phyloP scores from a whole-genome alignment of 169 alveolate genomes.

The Prorocentrum cordatum region DNA sequence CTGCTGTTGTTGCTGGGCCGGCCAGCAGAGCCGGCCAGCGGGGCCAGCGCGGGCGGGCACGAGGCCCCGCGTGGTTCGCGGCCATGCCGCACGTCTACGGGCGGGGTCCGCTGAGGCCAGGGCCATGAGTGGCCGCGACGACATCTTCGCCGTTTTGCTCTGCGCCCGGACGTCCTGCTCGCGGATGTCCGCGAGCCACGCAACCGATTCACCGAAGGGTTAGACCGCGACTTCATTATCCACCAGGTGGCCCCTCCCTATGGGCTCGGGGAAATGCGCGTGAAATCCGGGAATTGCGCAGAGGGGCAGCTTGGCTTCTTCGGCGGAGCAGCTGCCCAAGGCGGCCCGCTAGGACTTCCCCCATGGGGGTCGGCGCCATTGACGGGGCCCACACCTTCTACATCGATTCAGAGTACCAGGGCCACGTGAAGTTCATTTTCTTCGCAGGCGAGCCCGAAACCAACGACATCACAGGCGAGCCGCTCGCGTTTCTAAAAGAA shows the following conservation, averaged over 20 bases:
- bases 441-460: too few relatives aligned
- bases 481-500: background rate
- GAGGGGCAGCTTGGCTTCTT: background rate
- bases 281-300: background rate
- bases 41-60: too few relatives aligned
- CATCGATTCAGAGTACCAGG: conserved; percentile 8
- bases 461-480: background rate
- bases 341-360: background rate
- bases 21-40: too few relatives aligned
- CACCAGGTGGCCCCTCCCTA: background rate
- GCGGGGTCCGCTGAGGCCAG: too few relatives aligned
- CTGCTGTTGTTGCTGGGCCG: too few relatives aligned
- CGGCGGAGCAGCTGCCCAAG: background rate
- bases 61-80: too few relatives aligned
- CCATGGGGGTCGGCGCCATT: background rate
- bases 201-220: background rate
- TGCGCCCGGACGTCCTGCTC: conserved; percentile 1
- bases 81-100: too few relatives aligned
- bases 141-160: too few relatives aligned
- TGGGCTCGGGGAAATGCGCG: background rate
- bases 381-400: background rate
- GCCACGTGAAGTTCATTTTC: background rate
- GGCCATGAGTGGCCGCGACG: too few relatives aligned
- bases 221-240: conserved; percentile 3
- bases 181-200: background rate